A percentile compares a stretch with the other conserved stretches of the same genome.
Conservation (phyloP, 768 basidiomycete genomes). For the Pisolithus microcarpus region DNA sequence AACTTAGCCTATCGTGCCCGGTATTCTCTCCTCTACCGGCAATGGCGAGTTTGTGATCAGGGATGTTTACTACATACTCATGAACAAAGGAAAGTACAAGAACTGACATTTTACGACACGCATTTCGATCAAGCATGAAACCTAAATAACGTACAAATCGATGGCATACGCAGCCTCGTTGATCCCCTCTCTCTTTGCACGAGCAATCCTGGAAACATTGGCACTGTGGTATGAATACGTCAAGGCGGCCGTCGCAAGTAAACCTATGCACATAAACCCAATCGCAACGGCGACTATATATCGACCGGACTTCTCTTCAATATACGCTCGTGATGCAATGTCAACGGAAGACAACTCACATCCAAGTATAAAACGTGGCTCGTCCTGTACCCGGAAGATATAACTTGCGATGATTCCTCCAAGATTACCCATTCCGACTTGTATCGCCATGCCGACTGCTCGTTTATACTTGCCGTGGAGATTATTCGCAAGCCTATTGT, state of each 20-base stretch:
- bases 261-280: conserved; percentile 59
- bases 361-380: conserved; percentile 54
- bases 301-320: neutral
- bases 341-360: conserved; percentile 34
- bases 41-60: too few species aligned
- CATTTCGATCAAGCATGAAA: too few species aligned
- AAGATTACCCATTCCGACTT: conserved; percentile 57
- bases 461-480: conserved; percentile 6
- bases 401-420: conserved; percentile 53
- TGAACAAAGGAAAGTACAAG: too few species aligned
- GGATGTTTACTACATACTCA: too few species aligned
- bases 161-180: neutral
- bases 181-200: neutral
- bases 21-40: too few species aligned
- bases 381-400: conserved; percentile 53
- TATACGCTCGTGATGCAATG: neutral
- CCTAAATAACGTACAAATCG: neutral
- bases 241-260: conserved; percentile 14
- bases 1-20: too few species aligned
- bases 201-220: neutral
- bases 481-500: conserved; percentile 4
- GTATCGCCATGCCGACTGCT: conserved; percentile 5
- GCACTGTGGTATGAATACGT: neutral
- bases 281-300: conserved; percentile 48
- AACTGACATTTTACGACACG: too few species aligned